Percentiles rank a stretch among this genome's conserved stretches.
Conservation (phyloP, 2,329 filamentous ascomycete species). For the Aspergillus sp. region DNA sequence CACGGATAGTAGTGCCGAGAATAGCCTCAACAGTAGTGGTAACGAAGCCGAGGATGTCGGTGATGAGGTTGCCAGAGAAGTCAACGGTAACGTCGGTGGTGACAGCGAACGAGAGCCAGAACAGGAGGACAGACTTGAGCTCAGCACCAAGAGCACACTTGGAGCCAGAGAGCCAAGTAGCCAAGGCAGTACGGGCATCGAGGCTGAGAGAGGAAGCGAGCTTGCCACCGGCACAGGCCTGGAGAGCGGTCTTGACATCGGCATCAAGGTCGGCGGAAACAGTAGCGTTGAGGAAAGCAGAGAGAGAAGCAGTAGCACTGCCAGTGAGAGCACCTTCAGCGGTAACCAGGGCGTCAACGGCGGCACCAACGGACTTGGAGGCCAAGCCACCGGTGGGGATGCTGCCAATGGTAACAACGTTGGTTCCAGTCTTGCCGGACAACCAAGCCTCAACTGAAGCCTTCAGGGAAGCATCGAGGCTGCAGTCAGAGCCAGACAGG, state of each 20-base stretch:
- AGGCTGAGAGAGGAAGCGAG: conserved; percentile 21
- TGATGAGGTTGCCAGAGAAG: conserved; percentile 21
- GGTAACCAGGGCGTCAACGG: conserved; percentile 24
- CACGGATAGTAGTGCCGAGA: conserved; percentile 27
- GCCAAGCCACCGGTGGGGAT: conserved; percentile 24
- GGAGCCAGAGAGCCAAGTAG: conserved; percentile 27
- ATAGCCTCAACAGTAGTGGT: conserved; percentile 19
- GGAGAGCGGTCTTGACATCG: conserved; percentile 23
- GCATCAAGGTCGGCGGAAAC: conserved; percentile 21
- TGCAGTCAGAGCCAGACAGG: conserved; percentile 22
- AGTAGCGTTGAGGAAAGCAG: conserved; percentile 28
- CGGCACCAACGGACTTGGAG: conserved; percentile 28
- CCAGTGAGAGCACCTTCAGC: conserved; percentile 22
- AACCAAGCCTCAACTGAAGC: conserved; percentile 27
- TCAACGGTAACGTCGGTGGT: conserved; percentile 22
- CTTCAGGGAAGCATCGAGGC: conserved; percentile 24
- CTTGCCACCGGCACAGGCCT: conserved; percentile 23
- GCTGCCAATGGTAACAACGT: conserved; percentile 22
- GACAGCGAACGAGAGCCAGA: conserved; percentile 31
- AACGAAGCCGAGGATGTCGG: conserved; percentile 26
- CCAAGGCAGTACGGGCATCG: conserved; percentile 26
- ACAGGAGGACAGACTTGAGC: conserved; percentile 30
- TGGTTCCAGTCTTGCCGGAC: conserved; percentile 20
- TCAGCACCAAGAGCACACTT: conserved; percentile 30
- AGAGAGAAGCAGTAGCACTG: conserved; percentile 24